Conservation (phyloP, 768 basidiomycete species). For the Pleurotus sapidus region DNA sequence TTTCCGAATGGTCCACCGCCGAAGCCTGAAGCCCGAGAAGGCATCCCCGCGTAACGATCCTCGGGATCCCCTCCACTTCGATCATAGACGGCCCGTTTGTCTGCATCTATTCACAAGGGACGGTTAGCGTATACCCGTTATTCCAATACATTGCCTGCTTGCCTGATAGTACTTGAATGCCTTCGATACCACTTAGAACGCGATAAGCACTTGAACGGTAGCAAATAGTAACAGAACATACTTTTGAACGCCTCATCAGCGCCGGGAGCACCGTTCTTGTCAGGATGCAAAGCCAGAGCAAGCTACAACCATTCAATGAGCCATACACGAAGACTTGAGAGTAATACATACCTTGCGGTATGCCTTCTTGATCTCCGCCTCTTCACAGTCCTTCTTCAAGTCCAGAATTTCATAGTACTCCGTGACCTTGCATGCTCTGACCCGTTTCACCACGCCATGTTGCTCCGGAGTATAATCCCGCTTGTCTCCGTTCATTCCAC, state of each 20-base stretch:
- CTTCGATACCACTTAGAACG: conserved; percentile 85
- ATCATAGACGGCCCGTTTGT: conserved; percentile 88
- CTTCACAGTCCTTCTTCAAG: conserved; percentile 77
- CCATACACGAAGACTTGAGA: neutral
- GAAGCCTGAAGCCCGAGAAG: conserved; percentile 52
- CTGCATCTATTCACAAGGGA: conserved; percentile 50
- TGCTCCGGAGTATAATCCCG: conserved; percentile 89
- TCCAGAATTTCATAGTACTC: conserved; percentile 93
- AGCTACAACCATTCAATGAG: conserved; percentile 42
- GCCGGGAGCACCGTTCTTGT: conserved; percentile 96
- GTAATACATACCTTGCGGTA: conserved; percentile 78
- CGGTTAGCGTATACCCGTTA: too few relatives aligned
- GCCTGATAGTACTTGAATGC: conserved; percentile 93
- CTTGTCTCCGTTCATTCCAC: conserved; percentile 69
- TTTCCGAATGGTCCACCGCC: conserved; percentile 46
- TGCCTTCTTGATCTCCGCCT: conserved; percentile 86
- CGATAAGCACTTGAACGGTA: conserved; percentile 7
- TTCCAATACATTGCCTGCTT: conserved; percentile 4
- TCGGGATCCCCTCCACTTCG: conserved; percentile 87
- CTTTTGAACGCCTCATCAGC: conserved; percentile 99
- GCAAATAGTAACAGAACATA: conserved; percentile 34
- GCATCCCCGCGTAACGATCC: conserved; percentile 70
- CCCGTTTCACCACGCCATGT: conserved; percentile 76
- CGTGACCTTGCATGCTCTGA: conserved; percentile 80
- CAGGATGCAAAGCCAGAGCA: conserved; percentile 85